Percentiles rank a stretch among this genome's conserved stretches.
phyloP scores from a whole-genome alignment of 1,284 basidiomycete genomes.

The Apiotrichum sp. region DNA sequence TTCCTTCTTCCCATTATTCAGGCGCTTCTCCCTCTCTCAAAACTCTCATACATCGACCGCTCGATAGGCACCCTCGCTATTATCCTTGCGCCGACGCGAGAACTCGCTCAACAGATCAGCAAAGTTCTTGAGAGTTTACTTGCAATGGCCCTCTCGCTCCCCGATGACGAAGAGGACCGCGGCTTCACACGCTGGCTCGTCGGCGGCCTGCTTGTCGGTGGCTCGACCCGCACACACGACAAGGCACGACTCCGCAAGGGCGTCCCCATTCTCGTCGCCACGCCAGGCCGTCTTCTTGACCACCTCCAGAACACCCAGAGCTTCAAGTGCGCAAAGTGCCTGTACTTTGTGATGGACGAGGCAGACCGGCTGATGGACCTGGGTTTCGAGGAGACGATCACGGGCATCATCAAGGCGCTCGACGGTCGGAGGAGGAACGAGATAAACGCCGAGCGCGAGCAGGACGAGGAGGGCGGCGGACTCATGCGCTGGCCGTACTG shows the following conservation, averaged over 20 bases:
- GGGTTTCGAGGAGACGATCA: constrained; percentile 59
- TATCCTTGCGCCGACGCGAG: constrained; percentile 89
- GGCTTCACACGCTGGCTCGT: constrained; percentile 87
- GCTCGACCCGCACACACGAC: constrained; percentile 65
- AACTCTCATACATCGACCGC: constrained; percentile 78
- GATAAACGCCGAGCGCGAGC: constrained; percentile 64
- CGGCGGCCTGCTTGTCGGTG: constrained; percentile 81
- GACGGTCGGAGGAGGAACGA: constrained; percentile 72
- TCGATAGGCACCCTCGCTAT: constrained; percentile 85
- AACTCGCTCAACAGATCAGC: constrained; percentile 88
- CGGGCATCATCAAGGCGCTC: constrained; percentile 77
- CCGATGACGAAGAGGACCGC: constrained; percentile 29
- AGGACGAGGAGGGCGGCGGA: constrained; percentile 52
- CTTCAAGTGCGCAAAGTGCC: constrained; percentile 85
- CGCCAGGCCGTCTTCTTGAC: constrained; percentile 64
- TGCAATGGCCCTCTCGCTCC: constrained; percentile 59
- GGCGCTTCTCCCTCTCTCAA: constrained; percentile 80
- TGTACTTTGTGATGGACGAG: constrained; percentile 95
- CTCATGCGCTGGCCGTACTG: constrained; percentile 56
- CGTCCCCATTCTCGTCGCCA: constrained; percentile 64
- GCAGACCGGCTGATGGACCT: constrained; percentile 81
- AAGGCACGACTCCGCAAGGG: constrained; percentile 67
- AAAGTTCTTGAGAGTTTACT: constrained; percentile 61
- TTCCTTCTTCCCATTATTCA: constrained; percentile 95
- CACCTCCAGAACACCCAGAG: constrained; percentile 77